Evolutionary conservation across 2,329 filamentous ascomycete species (phyloP).

Genomic region (Phialophora tarda): DNA sequence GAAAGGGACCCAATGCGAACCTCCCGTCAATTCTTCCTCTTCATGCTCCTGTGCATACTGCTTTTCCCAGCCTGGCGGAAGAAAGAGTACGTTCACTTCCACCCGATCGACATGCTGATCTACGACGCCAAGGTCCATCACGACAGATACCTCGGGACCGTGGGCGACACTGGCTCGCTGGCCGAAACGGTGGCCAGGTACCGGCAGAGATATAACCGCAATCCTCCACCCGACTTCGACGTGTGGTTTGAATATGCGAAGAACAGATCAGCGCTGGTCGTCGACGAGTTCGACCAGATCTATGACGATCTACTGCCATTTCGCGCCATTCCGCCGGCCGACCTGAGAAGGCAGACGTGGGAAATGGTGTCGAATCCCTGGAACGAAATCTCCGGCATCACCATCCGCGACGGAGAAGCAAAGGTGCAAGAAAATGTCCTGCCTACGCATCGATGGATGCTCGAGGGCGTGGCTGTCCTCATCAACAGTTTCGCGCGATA

Average conservation of each 20-base stretch:
- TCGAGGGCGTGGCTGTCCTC: conserved; percentile 60
- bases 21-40: conserved; percentile 23
- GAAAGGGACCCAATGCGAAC: conserved; percentile 23
- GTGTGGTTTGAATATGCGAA: conserved; percentile 64
- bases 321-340: conserved; percentile 56
- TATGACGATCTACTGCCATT: conserved; percentile 63
- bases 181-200: conserved; percentile 59
- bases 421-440: conserved; percentile 57
- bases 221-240: conserved; percentile 66
- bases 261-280: conserved; percentile 57
- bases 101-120: conserved; percentile 63
- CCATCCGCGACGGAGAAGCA: conserved; percentile 60
- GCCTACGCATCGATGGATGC: conserved; percentile 64
- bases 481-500: conserved; percentile 60
- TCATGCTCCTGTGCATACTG: conserved; percentile 51
- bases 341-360: conserved; percentile 60
- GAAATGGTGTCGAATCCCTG: conserved; percentile 59
- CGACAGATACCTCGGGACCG: conserved; percentile 56
- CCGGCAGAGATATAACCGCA: conserved; percentile 57
- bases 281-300: conserved; percentile 67
- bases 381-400: conserved; percentile 63
- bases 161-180: conserved; percentile 55
- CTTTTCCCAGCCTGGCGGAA: conserved; percentile 50
- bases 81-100: conserved; percentile 50
- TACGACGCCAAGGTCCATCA: conserved; percentile 56